Evolutionary conservation across 2,329 filamentous ascomycete genomes (phyloP).

Genomic region (Myotisia sp.): DNA sequence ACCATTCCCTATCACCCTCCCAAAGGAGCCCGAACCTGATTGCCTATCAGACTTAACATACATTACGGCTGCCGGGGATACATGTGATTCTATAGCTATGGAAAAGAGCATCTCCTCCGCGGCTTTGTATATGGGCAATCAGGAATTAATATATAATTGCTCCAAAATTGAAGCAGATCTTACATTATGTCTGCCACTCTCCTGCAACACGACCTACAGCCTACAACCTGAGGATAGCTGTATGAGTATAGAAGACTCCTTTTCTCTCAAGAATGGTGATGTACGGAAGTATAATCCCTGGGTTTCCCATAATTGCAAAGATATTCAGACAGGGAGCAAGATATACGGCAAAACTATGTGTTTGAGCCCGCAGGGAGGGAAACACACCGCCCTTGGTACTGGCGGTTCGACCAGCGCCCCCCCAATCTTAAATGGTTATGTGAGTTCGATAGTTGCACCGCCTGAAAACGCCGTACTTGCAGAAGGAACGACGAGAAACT

Average conservation of each 20-base stretch:
- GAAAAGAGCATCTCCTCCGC: neutral
- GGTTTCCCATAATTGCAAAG: constrained; percentile 10
- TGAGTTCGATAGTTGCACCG: neutral
- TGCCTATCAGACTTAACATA: neutral
- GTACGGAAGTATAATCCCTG: constrained; percentile 12
- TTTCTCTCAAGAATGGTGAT: neutral
- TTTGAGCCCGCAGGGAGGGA: constrained; percentile 9
- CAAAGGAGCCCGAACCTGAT: neutral
- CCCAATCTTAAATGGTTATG: constrained; percentile 4
- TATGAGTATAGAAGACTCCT: neutral
- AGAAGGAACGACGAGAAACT: constrained; percentile 11
- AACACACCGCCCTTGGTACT: neutral
- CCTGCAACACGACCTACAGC: neutral
- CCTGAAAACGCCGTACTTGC: constrained; percentile 13
- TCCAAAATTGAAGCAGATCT: neutral
- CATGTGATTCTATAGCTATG: constrained; percentile 1
- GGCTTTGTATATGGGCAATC: neutral
- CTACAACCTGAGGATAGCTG: neutral
- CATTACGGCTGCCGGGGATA: neutral
- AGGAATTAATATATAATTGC: neutral
- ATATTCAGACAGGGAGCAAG: constrained; percentile 7
- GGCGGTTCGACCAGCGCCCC: neutral
- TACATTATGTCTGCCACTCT: neutral
- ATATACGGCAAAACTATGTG: constrained; percentile 11
- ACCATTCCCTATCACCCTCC: neutral